A percentile compares a stretch with the other conserved stretches of the same genome.
Evolutionary conservation across 169 alveolate genomes (phyloP).

Genomic region (Eimeria maxima): DNA sequence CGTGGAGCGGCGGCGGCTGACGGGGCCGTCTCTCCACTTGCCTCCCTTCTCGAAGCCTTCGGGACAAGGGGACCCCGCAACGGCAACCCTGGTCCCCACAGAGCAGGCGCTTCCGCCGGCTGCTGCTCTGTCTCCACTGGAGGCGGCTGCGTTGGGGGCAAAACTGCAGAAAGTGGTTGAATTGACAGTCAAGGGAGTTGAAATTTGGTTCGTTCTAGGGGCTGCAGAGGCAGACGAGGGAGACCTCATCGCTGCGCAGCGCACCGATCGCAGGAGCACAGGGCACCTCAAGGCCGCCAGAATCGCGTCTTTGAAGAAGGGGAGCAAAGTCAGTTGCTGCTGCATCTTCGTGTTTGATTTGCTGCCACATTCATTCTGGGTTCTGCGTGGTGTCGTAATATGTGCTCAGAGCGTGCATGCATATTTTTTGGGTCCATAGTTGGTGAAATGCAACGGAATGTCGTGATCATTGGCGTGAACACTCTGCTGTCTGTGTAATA

Average conservation of each 20-base stretch:
- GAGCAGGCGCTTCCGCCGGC: not conserved
- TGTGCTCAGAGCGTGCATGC: no score
- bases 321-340: not conserved
- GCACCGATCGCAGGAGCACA: not conserved
- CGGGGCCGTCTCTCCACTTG: not conserved
- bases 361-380: no score
- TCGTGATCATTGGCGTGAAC: no score
- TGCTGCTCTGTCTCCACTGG: conserved; percentile 3
- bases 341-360: no score
- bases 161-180: conserved; percentile 45
- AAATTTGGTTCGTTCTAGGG: conserved; percentile 52
- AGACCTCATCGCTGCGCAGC: not conserved
- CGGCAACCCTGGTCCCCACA: not conserved
- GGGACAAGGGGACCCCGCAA: not conserved
- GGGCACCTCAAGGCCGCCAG: conserved; percentile 4
- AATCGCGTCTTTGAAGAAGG: conserved; percentile 12
- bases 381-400: no score
- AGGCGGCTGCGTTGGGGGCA: conserved; percentile 29
- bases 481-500: no score
- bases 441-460: no score
- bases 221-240: conserved; percentile 24
- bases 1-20: conserved; percentile 23
- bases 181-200: conserved; percentile 43
- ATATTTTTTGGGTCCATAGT: no score
- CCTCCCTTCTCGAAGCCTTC: not conserved